A percentile compares a stretch with the other conserved stretches of the same genome.
Evolutionary conservation across 306 rosid species (phyloP).

Genomic region (Trifolium dubium): DNA sequence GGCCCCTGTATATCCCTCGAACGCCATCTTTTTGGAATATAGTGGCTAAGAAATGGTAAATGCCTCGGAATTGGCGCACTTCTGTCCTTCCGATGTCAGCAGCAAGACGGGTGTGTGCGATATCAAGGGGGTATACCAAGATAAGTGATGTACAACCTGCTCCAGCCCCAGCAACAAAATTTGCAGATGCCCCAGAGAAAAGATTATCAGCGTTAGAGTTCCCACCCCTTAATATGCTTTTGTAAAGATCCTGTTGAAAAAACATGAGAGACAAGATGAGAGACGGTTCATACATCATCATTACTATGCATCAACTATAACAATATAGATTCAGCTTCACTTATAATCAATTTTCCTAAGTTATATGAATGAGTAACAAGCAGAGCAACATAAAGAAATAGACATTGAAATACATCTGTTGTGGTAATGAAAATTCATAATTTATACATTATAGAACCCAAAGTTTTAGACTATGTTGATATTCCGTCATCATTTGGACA

Average conservation of each 20-base stretch:
- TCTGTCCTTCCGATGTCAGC: constrained; percentile 84
- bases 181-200: constrained; percentile 77
- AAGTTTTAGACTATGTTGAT: not conserved
- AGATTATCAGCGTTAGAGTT: constrained; percentile 48
- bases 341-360: not conserved
- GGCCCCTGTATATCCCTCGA: constrained; percentile 82
- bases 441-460: not conserved
- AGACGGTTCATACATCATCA: not conserved
- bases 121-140: constrained; percentile 88
- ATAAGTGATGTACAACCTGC: constrained; percentile 90
- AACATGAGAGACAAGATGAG: not conserved
- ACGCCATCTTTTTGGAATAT: constrained; percentile 67
- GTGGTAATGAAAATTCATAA: constrained; percentile 5
- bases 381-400: not conserved
- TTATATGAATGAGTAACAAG: constrained; percentile 20
- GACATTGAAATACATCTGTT: not conserved
- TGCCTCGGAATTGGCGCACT: constrained; percentile 81
- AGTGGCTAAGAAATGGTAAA: constrained; percentile 80
- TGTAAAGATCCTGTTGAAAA: constrained; percentile 80
- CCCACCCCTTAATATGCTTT: constrained; percentile 66
- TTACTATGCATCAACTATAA: constrained; percentile 18
- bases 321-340: constrained; percentile 14
- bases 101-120: constrained; percentile 96
- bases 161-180: constrained; percentile 85
- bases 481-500: constrained; percentile 27